Evolutionary conservation across 768 basidiomycete genomes (phyloP), one percentile per base, ranked within the genome.

Genomic region (Fomitopsis serialis): DNA sequence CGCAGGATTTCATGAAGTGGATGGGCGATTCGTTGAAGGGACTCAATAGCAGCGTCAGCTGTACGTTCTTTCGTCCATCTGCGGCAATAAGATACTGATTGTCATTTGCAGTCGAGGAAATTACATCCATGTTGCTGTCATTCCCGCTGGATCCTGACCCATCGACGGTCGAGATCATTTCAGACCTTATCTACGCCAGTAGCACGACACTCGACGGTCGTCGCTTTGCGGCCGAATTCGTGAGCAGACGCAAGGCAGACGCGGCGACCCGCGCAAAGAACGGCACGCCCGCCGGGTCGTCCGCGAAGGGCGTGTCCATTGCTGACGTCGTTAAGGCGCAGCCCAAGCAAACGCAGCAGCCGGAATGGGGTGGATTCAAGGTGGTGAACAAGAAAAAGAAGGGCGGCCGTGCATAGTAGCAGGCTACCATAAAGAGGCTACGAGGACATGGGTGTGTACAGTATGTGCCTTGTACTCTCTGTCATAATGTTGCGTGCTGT

Each of bases 301-400:
- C 66, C 3, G 71, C 72, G 9, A 87, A 87, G 59, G 73, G 77
- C 27, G 73, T 86, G 21, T 88, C 88, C 1, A 88, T 92, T 56
- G 91, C 90, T 11, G 91, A 92, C 55, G 93, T 97, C 2, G 92
- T 98, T 54, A 96, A 93, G 70, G 79, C 87, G 10, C 84, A 87
- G 57, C 92, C 92, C 1, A 92, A 91, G 70, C 75, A 79, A 1
- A 73, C 82, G 19, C 70, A 77, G 37, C 83, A 84, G 54, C 76
- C 80, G 42, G 89, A 90, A 65, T 95, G 93, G 89, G 83, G 84
- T 23, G 85, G 84, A 7, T 93, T 92, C 76, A 95, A 93, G 72
- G 88, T 95, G 5, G 90, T 94, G 49, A 92, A 93, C 61, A 94
- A 95, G 78, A 97, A 95, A 76, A 97, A 92, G 81, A 92, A 91